These are phyloP conservation scores for Citrullus mucosospermus DNA, from an alignment of 306 rosid species.

Conservation along the genomic window DNA sequence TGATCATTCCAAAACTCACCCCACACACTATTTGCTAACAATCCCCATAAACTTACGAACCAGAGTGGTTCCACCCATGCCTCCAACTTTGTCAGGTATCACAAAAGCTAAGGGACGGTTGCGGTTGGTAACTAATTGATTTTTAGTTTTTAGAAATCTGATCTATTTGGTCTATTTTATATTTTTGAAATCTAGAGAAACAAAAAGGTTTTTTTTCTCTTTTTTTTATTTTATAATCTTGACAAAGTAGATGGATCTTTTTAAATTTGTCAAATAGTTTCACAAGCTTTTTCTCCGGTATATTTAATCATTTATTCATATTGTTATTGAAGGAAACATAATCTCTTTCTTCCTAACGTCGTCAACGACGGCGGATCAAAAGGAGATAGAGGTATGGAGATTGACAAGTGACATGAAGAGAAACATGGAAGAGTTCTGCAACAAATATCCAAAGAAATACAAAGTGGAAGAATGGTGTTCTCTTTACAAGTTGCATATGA, in stretches of 20 bases:
- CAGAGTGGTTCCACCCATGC: conserved; percentile 14
- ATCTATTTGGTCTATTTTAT: too few species aligned
- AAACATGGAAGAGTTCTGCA: conserved; percentile 2
- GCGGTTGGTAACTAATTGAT: too few species aligned
- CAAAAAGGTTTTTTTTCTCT: too few species aligned
- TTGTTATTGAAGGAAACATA: conserved; percentile 13
- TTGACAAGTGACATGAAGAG: conserved; percentile 13
- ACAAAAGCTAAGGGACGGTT: too few species aligned
- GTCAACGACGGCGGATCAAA: background rate
- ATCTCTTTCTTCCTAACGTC: background rate
- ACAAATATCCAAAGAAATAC: background rate
- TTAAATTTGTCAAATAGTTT: too few species aligned
- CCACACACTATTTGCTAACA: background rate
- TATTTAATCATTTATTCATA: too few species aligned
- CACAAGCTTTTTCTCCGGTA: too few species aligned
- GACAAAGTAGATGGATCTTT: too few species aligned
- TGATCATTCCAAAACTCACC: background rate
- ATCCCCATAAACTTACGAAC: conserved; percentile 12
- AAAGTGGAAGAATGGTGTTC: background rate
- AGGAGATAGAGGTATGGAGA: background rate
- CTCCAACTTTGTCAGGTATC: background rate
- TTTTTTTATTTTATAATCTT: too few species aligned
- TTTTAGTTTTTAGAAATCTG: too few species aligned
- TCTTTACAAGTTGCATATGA: background rate
- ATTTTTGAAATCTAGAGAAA: too few species aligned